Base-by-base conservation (phyloP, 345 rosid genomes). In the Syzygium aqueum region DNA sequence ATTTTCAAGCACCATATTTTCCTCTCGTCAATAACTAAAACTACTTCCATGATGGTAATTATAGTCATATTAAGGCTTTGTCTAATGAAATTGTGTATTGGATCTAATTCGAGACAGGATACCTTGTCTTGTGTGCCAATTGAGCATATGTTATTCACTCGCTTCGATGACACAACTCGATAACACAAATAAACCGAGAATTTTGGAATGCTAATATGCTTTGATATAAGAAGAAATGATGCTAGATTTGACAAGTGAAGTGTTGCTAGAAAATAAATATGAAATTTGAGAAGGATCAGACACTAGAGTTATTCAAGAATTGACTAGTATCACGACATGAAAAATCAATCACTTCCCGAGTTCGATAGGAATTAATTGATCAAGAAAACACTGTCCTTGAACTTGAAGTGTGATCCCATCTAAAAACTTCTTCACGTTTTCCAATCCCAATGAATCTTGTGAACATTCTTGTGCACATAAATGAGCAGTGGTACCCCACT, bases 261-360 rank as follows among this genome's bases (percentile, higher is more conserved):
- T 33, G 37, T 2, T 33, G 37, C 37, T 33, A 33, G 37, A 33
- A 33, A 33, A 33, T 3, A 33, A 33, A 33, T 33, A 33, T 33
- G 37, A 33, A 33, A 33, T 33, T 2, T 33, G 37, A 33, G 37
- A 2, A 33, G 3, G 37, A 33, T 33, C 37, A 33, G 2, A 33
- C 37, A 3, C 15, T 2, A 33, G 37, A 33, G 37, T 33, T 9
- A 33, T 73, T 33, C 13, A 9, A 73, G 46, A 33, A 33, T 73
- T 17, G 25, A 9, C 0, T 73, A 3, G 2, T 33, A 33, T 8
- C 13, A 0, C 0, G 49, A 17, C 25, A 33, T 5, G 13, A 73
- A 33, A 73, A 73, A 7, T 11, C 4, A 9, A 3, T 33, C 0
- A 19, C 23, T 33, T 19, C 25, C 14, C 0, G 7, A 73, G 49